Conservation (phyloP, 345 rosid genomes). For the Clarkia xantiana region DNA sequence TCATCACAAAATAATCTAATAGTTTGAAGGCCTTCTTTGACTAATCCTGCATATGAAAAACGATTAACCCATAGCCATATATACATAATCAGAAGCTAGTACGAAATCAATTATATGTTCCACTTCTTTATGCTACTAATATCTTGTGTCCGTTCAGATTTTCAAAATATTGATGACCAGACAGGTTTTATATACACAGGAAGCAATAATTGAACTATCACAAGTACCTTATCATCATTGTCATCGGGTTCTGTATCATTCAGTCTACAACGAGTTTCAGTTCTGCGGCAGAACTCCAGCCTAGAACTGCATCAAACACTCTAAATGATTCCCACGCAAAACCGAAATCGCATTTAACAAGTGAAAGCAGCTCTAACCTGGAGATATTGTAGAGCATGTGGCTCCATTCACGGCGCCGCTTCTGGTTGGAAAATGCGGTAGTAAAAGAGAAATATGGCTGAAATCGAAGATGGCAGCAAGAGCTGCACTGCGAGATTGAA, state of each 20-base stretch:
- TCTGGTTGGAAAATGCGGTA: conserved; percentile 17
- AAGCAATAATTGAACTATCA: neutral
- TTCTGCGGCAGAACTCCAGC: conserved; percentile 28
- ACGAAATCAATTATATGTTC: too few relatives aligned
- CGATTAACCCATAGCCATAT: too few relatives aligned
- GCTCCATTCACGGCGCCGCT: conserved; percentile 9
- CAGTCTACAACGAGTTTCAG: conserved; percentile 38
- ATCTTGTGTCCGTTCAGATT: neutral
- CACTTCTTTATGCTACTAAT: too few relatives aligned
- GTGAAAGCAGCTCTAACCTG: conserved; percentile 21
- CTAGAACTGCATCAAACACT: conserved; percentile 6
- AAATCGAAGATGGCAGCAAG: conserved; percentile 35
- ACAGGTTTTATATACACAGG: neutral
- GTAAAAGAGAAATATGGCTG: conserved; percentile 40
- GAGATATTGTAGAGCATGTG: conserved; percentile 18
- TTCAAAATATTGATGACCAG: neutral
- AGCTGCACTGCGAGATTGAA: conserved; percentile 34
- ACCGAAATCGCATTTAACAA: neutral
- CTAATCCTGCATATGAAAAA: too few relatives aligned
- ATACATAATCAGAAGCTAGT: too few relatives aligned
- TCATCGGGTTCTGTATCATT: conserved; percentile 59
- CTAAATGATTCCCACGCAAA: neutral
- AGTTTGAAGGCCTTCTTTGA: too few relatives aligned
- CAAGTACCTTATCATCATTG: conserved; percentile 47
- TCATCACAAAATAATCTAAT: too few relatives aligned